These are phyloP conservation scores for Beauveria brongniartii DNA, from an alignment of 2,329 filamentous ascomycete species.

Conservation along the genomic window DNA sequence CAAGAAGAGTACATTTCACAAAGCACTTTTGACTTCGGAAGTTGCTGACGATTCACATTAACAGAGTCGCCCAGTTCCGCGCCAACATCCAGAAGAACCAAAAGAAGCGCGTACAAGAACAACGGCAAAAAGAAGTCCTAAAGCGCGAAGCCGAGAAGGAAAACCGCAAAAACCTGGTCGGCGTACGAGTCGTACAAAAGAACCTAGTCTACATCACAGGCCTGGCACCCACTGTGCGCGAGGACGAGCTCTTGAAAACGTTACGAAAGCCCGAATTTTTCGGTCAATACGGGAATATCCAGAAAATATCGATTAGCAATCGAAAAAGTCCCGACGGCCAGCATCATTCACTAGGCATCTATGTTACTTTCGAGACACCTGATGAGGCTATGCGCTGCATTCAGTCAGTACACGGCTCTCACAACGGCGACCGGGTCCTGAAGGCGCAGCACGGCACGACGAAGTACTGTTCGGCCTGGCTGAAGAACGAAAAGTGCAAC, in stretches of 20 bases:
- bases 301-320: conserved; percentile 98
- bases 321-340: conserved; percentile 69
- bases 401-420: conserved; percentile 80
- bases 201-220: conserved; percentile 98
- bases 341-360: conserved; percentile 87
- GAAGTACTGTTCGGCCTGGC: conserved; percentile 96
- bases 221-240: conserved; percentile 80
- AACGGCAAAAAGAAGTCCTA: conserved; percentile 88
- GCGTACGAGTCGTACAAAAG: conserved; percentile 93
- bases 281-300: conserved; percentile 95
- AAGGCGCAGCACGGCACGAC: conserved; percentile 80
- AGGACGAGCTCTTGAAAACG: conserved; percentile 86
- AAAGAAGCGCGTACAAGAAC: conserved; percentile 76
- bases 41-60: background rate
- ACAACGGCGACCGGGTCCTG: conserved; percentile 79
- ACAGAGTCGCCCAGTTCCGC: conserved; percentile 64
- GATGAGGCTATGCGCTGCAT: conserved; percentile 88
- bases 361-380: conserved; percentile 94
- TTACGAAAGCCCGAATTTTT: conserved; percentile 89
- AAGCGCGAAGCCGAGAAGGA: conserved; percentile 94
- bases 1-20: conserved; percentile 71
- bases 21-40: background rate
- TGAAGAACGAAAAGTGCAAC: conserved; percentile 87
- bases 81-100: conserved; percentile 81
- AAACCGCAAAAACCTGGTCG: conserved; percentile 90